Evolutionary conservation across 768 basidiomycete species (phyloP), one percentile per base, ranked within the genome.

Genomic region (Pluteus cervinus): DNA sequence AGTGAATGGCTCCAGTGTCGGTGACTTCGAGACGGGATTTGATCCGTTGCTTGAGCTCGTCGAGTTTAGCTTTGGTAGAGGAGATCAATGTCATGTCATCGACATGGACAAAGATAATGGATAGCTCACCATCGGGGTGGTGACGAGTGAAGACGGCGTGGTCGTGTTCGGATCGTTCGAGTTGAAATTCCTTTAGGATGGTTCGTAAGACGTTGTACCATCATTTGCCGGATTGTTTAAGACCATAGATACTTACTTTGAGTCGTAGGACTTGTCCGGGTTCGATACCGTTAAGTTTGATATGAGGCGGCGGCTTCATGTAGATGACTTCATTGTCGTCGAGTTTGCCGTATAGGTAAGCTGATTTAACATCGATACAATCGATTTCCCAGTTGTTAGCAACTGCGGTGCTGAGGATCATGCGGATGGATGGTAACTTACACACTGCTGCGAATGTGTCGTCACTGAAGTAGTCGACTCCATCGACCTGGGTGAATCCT

Each of bases 121-220:
- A 18, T 7, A 36, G 17, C 22, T 45, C 14, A 10, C 23, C 43
- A 17, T 39, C 29, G n/a, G 32, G 28, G 11, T 35, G 29, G 39
- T 46, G 48, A 7, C 23, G 24, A 29, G 33, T 50, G 22, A 54
- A 61, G 4, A 59, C 36, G 5, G 55, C 50, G 20, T 49, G 41
- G 20, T 60, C 57, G 1, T 48, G 44, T 9, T 50, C 41, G 15
- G 35, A 28, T 3, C 37, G 29, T 3, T 16, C 39, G 37, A 58
- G 50, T 3, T 42, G 41, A 21, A 57, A 36, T 36, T 48, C 26
- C 4, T 40, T 20, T 7, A 61, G 33, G 3, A 50, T 51, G 14
- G 44, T 30, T n/a, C 35, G 28, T 0, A 65, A 43, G 10, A 41
- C 44, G 26, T 51, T 29, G 29, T 61, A 54, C 62, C 61, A 64